Percentiles rank a stretch among this genome's conserved stretches.
phyloP scores from a whole-genome alignment of 2,329 filamentous ascomycete species.

The Alternaria sp. region DNA sequence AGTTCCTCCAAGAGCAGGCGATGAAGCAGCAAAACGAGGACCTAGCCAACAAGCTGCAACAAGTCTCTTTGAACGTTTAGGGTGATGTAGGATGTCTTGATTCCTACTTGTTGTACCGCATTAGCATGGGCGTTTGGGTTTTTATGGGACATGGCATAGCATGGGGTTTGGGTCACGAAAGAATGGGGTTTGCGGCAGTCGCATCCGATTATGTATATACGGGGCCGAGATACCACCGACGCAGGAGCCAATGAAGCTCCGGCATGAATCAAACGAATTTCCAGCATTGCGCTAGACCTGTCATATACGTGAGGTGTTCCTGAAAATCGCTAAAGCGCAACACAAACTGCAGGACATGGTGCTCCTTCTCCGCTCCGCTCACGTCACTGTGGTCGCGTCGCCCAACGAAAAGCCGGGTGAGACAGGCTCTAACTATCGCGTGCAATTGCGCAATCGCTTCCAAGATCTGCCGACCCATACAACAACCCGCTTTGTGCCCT shows the following conservation, averaged over 20 bases:
- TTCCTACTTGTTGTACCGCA: slow-evolving; percentile 11
- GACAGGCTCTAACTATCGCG: slow-evolving; percentile 33
- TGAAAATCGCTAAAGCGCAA: slow-evolving; percentile 1
- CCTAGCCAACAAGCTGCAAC: slow-evolving; percentile 39
- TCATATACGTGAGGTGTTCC: slow-evolving; percentile 2
- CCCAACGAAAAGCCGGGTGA: slow-evolving; percentile 6
- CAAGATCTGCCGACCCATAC: slow-evolving; percentile 43
- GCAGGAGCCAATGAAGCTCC: slow-evolving; percentile 18
- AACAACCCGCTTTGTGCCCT: slow-evolving; percentile 24
- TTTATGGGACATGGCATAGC: slow-evolving; percentile 15
- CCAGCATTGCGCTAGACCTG: background rate
- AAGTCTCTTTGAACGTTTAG: slow-evolving; percentile 32
- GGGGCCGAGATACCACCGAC: slow-evolving; percentile 34
- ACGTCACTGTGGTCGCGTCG: slow-evolving; percentile 10
- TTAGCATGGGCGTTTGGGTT: slow-evolving; percentile 48
- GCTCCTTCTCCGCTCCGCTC: slow-evolving; percentile 9
- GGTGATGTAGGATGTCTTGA: slow-evolving; percentile 5
- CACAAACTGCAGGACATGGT: background rate
- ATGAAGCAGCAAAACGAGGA: slow-evolving; percentile 59
- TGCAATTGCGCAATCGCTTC: slow-evolving; percentile 49
- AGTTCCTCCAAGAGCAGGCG: slow-evolving; percentile 79
- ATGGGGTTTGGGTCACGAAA: slow-evolving; percentile 12
- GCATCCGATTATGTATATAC: slow-evolving; percentile 15
- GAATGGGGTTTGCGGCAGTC: slow-evolving; percentile 7
- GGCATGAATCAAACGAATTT: slow-evolving; percentile 14